A percentile compares a stretch with the other conserved stretches of the same genome.
phyloP scores from a whole-genome alignment of 768 basidiomycete species.

The Kwoniella newhampshirensis region DNA sequence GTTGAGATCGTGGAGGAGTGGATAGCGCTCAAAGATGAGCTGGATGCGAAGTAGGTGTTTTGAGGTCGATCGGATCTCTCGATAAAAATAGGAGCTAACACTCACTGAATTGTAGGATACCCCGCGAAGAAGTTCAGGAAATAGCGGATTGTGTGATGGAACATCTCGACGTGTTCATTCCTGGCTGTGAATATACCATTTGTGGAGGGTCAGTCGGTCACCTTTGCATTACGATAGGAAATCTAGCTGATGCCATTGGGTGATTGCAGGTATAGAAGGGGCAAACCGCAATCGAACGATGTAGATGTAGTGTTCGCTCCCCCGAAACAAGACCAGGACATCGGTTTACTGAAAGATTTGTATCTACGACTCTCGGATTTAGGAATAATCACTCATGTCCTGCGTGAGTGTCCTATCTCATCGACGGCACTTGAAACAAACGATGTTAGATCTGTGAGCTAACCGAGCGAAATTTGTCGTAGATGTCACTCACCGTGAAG shows the following conservation, averaged over 20 bases:
- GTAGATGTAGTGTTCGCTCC: slow-evolving; percentile 88
- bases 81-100: background rate
- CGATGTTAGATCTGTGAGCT: slow-evolving; percentile 59
- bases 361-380: slow-evolving; percentile 53
- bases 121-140: slow-evolving; percentile 72
- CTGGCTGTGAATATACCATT: slow-evolving; percentile 71
- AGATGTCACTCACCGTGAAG: slow-evolving; percentile 56
- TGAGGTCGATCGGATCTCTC: too few relatives aligned
- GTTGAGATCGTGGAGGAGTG: slow-evolving; percentile 52
- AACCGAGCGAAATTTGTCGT: too few relatives aligned
- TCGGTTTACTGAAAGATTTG: slow-evolving; percentile 64
- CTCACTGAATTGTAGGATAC: slow-evolving; percentile 59
- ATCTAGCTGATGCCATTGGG: background rate
- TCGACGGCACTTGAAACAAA: background rate
- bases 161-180: slow-evolving; percentile 65
- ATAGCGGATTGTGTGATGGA: slow-evolving; percentile 68
- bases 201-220: slow-evolving; percentile 68
- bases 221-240: too few relatives aligned
- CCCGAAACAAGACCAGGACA: slow-evolving; percentile 59
- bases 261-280: slow-evolving; percentile 70
- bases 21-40: slow-evolving; percentile 48
- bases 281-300: slow-evolving; percentile 77
- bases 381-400: slow-evolving; percentile 75
- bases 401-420: slow-evolving; percentile 63
- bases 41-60: slow-evolving; percentile 45